Conservation (phyloP, 208 protist species). For the Strigomonas galati region DNA sequence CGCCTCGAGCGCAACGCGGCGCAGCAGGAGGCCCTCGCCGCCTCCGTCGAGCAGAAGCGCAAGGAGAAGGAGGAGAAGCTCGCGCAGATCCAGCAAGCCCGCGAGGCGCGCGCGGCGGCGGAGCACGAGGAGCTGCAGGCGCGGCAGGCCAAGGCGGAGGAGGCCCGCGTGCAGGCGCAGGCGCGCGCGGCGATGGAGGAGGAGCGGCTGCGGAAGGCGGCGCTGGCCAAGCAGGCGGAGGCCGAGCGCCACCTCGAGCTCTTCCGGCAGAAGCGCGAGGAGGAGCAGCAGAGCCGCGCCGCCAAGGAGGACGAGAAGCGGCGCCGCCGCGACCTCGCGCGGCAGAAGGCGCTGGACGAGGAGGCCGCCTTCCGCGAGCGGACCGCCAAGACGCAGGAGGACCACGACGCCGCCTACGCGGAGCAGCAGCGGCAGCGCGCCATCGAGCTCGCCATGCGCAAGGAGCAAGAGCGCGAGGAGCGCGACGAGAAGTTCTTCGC, state of each 20-base stretch:
- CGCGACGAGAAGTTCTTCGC: slow-evolving; percentile 53
- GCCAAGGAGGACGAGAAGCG: slow-evolving; percentile 39
- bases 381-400: slow-evolving; percentile 22
- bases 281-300: slow-evolving; percentile 27
- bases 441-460: slow-evolving; percentile 30
- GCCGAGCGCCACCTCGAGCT: slow-evolving; percentile 46
- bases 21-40: slow-evolving; percentile 38
- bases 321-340: slow-evolving; percentile 31
- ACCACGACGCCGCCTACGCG: slow-evolving; percentile 37
- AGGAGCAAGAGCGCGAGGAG: slow-evolving; percentile 59
- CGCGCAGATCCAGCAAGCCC: slow-evolving; percentile 27
- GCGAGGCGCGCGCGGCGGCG: slow-evolving; percentile 28
- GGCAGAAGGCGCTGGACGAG: slow-evolving; percentile 26
- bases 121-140: slow-evolving; percentile 37
- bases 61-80: slow-evolving; percentile 53
- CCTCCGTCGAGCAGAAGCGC: slow-evolving; percentile 32
- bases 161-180: slow-evolving; percentile 43
- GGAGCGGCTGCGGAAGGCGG: slow-evolving; percentile 38
- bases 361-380: slow-evolving; percentile 29
- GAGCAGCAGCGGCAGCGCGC: slow-evolving; percentile 28
- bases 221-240: slow-evolving; percentile 47
- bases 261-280: slow-evolving; percentile 41
- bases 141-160: slow-evolving; percentile 39
- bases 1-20: slow-evolving; percentile 49
- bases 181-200: slow-evolving; percentile 47